A percentile compares a stretch with the other conserved stretches of the same genome.
phyloP scores from a whole-genome alignment of 2,329 filamentous ascomycete species.

The Diaporthe sp. region DNA sequence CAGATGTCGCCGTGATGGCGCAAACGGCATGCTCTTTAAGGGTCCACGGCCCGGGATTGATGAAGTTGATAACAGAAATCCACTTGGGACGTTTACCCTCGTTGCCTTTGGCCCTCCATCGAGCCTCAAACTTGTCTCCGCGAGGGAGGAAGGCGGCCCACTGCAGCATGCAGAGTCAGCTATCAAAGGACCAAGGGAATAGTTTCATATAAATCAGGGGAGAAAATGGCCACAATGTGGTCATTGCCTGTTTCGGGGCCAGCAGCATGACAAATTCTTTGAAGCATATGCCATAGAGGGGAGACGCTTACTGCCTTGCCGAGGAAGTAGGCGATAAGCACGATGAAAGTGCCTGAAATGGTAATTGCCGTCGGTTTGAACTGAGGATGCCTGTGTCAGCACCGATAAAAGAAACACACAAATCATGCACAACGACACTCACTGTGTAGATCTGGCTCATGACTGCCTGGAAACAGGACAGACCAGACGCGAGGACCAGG shows the following conservation, averaged over 20 bases:
- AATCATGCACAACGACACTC: conserved; percentile 35
- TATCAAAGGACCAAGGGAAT: too few relatives aligned
- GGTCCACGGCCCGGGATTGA: conserved; percentile 63
- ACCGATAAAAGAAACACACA: background rate
- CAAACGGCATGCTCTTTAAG: conserved; percentile 67
- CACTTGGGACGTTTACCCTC: conserved; percentile 53
- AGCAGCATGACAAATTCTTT: too few relatives aligned
- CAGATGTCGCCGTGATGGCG: conserved; percentile 64
- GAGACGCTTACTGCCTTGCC: too few relatives aligned
- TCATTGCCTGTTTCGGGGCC: too few relatives aligned
- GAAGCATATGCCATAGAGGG: too few relatives aligned
- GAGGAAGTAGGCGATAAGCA: conserved; percentile 66
- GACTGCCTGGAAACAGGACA: conserved; percentile 64
- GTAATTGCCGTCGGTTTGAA: conserved; percentile 62
- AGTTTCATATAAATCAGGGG: too few relatives aligned
- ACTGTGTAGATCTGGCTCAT: conserved; percentile 67
- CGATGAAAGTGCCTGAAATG: conserved; percentile 65
- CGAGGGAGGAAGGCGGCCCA: conserved; percentile 61
- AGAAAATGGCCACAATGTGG: too few relatives aligned
- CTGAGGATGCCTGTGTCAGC: conserved; percentile 42
- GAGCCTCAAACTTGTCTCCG: conserved; percentile 58
- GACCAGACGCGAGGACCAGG: conserved; percentile 58
- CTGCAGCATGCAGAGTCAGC: too few relatives aligned
- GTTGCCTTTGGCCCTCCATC: conserved; percentile 55
- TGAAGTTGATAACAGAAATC: conserved; percentile 53